phyloP scores from a whole-genome alignment of 306 rosid genomes.

The Lotus japonicus region DNA sequence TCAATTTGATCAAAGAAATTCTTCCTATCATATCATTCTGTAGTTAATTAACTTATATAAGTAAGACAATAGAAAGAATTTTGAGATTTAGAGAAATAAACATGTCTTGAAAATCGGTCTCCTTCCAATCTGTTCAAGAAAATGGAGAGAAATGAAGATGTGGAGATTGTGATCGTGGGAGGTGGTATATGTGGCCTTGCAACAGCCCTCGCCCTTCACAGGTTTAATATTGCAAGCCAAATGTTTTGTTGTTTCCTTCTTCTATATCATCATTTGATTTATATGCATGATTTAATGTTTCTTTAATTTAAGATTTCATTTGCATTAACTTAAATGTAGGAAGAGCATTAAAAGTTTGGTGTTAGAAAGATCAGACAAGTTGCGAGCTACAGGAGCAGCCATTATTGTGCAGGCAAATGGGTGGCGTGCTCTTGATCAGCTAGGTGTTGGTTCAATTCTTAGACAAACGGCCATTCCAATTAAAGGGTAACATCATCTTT shows the following conservation, averaged over 20 bases:
- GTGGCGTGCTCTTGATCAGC: constrained; percentile 51
- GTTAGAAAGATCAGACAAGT: constrained; percentile 39
- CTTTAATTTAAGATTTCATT: no score
- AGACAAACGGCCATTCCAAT: constrained; percentile 33
- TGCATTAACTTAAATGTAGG: not conserved
- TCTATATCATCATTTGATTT: no score
- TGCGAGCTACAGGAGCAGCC: constrained; percentile 40
- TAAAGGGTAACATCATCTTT: constrained; percentile 25
- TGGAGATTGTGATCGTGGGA: constrained; percentile 47
- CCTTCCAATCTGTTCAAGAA: not conserved
- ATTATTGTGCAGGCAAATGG: constrained; percentile 46
- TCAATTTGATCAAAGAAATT: not conserved
- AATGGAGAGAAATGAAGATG: constrained; percentile 27
- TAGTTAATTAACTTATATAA: not conserved
- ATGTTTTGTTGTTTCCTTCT: no score
- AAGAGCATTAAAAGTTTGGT: constrained; percentile 45
- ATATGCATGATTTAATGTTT: no score
- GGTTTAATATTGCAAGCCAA: constrained; percentile 25
- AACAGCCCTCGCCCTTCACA: constrained; percentile 60
- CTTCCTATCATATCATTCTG: no score
- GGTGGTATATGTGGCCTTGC: constrained; percentile 71
- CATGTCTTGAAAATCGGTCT: not conserved
- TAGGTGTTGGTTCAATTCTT: constrained; percentile 45
- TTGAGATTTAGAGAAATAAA: not conserved
- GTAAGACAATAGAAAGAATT: not conserved